Conservation (phyloP, 805 yeast species). For the Dipodascopsis uninucleata region DNA sequence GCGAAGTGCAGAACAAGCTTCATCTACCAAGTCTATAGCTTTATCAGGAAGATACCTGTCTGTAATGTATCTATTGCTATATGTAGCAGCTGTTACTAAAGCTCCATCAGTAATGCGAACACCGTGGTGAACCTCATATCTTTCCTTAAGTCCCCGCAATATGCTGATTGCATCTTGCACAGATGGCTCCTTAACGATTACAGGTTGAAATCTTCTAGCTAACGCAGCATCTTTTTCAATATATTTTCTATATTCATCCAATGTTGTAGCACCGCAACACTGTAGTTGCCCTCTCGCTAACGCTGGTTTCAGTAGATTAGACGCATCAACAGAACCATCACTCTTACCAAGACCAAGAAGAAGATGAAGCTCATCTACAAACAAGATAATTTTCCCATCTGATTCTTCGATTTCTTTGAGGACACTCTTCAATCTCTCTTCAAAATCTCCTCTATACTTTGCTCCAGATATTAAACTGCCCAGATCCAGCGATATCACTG, state of each 20-base stretch:
- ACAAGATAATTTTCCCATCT: constrained; percentile 70
- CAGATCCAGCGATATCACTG: constrained; percentile 76
- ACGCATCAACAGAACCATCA: constrained; percentile 94
- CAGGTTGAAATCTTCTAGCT: constrained; percentile 91
- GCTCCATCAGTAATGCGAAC: constrained; percentile 92
- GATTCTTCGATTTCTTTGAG: constrained; percentile 79
- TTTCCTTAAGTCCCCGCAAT: constrained; percentile 86
- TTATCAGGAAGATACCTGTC: constrained; percentile 92
- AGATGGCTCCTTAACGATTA: constrained; percentile 77
- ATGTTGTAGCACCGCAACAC: constrained; percentile 94
- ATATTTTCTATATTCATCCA: constrained; percentile 86
- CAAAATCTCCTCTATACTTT: constrained; percentile 93
- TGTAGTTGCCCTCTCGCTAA: constrained; percentile 88
- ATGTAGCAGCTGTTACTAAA: constrained; percentile 85
- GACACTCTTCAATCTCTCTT: constrained; percentile 77
- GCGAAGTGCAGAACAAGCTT: constrained; percentile 92
- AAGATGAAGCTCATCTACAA: constrained; percentile 88
- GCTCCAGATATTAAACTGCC: constrained; percentile 93
- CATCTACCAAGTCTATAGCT: constrained; percentile 95
- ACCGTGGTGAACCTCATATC: constrained; percentile 96
- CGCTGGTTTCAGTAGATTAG: constrained; percentile 88
- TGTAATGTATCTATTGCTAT: constrained; percentile 84
- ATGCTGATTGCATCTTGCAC: constrained; percentile 90
- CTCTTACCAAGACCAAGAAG: constrained; percentile 86
- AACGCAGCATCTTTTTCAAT: constrained; percentile 96